Percentiles rank a stretch among this genome's conserved stretches.
Evolutionary conservation across 768 basidiomycete species (phyloP).

Genomic region (Lentinus brumalis): DNA sequence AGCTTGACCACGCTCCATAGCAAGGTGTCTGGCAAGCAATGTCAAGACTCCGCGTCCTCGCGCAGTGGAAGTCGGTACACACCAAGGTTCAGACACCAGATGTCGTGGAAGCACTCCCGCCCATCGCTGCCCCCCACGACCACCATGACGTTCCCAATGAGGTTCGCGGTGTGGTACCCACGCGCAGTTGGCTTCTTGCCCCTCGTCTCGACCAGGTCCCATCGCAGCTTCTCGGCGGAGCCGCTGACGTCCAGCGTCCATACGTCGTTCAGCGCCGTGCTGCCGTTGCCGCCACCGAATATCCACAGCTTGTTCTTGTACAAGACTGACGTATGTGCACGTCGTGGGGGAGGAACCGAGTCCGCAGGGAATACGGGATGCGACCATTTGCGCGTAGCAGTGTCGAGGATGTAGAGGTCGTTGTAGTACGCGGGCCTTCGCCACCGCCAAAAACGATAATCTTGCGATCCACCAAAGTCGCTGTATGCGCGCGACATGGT

Average conservation of each 20-base stretch:
- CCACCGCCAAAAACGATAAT: slow-evolving; percentile 89
- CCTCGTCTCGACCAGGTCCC: slow-evolving; percentile 59
- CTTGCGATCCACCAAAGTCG: slow-evolving; percentile 78
- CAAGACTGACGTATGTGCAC: slow-evolving; percentile 85
- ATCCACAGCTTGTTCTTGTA: slow-evolving; percentile 75
- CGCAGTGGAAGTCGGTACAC: slow-evolving; percentile 28
- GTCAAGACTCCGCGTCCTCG: slow-evolving; percentile 20
- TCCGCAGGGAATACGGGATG: slow-evolving; percentile 39
- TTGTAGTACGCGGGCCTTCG: slow-evolving; percentile 80
- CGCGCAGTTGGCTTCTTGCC: slow-evolving; percentile 61
- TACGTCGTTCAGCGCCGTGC: slow-evolving; percentile 86
- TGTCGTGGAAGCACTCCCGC: slow-evolving; percentile 81
- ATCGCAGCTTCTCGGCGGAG: slow-evolving; percentile 46
- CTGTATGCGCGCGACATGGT: slow-evolving; percentile 85
- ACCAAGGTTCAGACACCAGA: slow-evolving; percentile 89
- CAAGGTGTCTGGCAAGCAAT: slow-evolving; percentile 31
- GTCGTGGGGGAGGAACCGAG: slow-evolving; percentile 50
- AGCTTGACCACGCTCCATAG: slow-evolving; percentile 46
- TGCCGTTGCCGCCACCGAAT: slow-evolving; percentile 94
- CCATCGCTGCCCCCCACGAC: slow-evolving; percentile 93
- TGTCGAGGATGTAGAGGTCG: slow-evolving; percentile 81
- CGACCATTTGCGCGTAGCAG: slow-evolving; percentile 67
- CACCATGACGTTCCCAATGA: slow-evolving; percentile 84
- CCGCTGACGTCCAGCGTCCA: slow-evolving; percentile 79
- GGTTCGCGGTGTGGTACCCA: slow-evolving; percentile 91